Evolutionary conservation across 2,329 filamentous ascomycete genomes (phyloP), one percentile per base, ranked within the genome.

Genomic region (Penicillium sp.): DNA sequence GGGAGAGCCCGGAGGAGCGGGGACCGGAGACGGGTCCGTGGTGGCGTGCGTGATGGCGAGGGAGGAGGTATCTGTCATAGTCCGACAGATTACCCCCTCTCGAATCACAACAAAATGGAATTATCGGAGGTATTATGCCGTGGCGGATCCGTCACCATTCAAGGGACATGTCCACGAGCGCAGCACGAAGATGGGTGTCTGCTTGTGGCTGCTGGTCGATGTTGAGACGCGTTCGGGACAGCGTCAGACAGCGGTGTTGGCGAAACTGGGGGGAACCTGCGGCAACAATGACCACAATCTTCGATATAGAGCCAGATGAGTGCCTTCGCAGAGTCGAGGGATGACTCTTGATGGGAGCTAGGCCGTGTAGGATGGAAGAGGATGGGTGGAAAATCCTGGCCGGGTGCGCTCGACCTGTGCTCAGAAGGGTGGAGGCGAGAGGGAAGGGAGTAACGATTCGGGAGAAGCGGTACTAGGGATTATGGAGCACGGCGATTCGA

Each of bases 41-140:
- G 72, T 70, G 65, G 75, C 69, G 69, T 77, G 73, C 75, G 76
- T 78, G 70, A 70, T 75, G 70, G 72, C 68, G 67, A 75, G 65
- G 64, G 75, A 75, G 71, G 73, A 76, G 75, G 74, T 75, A 76
- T 79, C 77, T 78, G 77, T 79, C 77, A 79, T 79, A 78, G 73
- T 79, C 75, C 65, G 77, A 77, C 77, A 78, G 74, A 72, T 67
- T 66, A 72, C 72, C 75, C 72, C 75, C 72, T 75, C 73, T 65
- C 58, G 62, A 54, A 64, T 65, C 51, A 64, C 64, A 55, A 62
- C 58, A 61, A 63, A 60, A 60, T 57, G 56, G 54, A 54, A 56
- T 56, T 52, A 46, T 33, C 34, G 45, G 58, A 48, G 49, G 46
- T 40, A 39, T 12, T 24, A 59, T 59, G 51, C 51, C 51, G 52